Evolutionary conservation across 1,284 basidiomycete species (phyloP).

Genomic region (Tilletia setariae): DNA sequence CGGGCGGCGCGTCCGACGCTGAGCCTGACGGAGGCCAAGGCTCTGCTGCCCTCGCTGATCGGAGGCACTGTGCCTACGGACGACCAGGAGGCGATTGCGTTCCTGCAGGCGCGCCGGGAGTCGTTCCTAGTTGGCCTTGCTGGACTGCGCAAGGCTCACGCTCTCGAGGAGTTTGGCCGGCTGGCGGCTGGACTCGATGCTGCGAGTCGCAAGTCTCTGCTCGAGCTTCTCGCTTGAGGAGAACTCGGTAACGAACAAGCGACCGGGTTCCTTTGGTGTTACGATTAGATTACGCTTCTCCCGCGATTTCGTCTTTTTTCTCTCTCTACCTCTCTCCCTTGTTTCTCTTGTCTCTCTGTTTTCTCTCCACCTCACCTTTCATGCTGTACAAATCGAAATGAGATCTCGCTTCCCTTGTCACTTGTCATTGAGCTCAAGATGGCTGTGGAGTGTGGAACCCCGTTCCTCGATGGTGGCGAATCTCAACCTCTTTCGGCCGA

Average conservation of each 20-base stretch:
- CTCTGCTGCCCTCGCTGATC: not conserved
- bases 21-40: conserved; percentile 4
- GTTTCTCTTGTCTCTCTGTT: not conserved
- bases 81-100: conserved; percentile 10
- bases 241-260: not conserved
- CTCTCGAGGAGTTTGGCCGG: conserved; percentile 10
- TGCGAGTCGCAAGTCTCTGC: not conserved
- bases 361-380: not conserved
- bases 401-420: no score
- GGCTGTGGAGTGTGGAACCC: no score
- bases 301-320: not conserved
- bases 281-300: not conserved
- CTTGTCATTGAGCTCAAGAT: no score
- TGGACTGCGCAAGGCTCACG: conserved; percentile 7
- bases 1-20: not conserved
- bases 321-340: not conserved
- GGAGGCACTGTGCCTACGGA: not conserved
- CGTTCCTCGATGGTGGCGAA: no score
- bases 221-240: conserved; percentile 5
- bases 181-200: conserved; percentile 7
- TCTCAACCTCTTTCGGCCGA: no score
- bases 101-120: conserved; percentile 13
- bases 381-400: no score
- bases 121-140: not conserved
- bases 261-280: no score